Conservation (phyloP, 768 basidiomycete species). For the Termitomyces eurrhizus region DNA sequence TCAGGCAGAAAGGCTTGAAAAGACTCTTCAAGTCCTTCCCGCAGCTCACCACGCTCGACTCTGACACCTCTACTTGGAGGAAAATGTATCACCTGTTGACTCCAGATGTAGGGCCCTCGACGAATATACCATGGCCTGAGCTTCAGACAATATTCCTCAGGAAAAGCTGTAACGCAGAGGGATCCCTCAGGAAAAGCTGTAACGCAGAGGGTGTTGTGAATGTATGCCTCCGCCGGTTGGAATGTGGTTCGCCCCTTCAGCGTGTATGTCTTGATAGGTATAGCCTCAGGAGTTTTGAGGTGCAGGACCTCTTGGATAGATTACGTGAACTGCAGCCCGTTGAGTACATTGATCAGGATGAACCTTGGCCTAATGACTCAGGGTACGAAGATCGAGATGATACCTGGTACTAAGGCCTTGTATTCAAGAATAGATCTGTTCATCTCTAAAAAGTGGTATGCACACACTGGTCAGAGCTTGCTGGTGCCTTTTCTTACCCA, state of each 20-base stretch:
- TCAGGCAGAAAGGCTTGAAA: conserved; percentile 27
- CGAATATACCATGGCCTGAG: conserved; percentile 27
- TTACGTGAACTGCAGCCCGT: conserved; percentile 26
- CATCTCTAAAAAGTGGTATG: not conserved
- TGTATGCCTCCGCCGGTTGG: conserved; percentile 25
- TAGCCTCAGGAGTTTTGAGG: conserved; percentile 28
- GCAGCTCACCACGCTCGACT: conserved; percentile 25
- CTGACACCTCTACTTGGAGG: conserved; percentile 29
- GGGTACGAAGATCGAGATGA: conserved; percentile 33
- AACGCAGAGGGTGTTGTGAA: conserved; percentile 29
- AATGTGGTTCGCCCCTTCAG: conserved; percentile 16
- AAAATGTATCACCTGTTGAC: conserved; percentile 25
- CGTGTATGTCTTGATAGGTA: conserved; percentile 31
- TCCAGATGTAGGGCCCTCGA: conserved; percentile 6
- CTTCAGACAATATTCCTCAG: conserved; percentile 30
- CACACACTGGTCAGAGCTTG: not conserved
- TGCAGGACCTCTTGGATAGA: conserved; percentile 24
- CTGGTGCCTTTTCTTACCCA: not conserved
- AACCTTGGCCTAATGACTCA: conserved; percentile 35
- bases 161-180: conserved; percentile 24
- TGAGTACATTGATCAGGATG: conserved; percentile 18
- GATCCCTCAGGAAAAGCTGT: conserved; percentile 23
- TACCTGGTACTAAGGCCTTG: conserved; percentile 17
- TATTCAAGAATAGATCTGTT: not conserved
- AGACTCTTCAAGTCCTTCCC: conserved; percentile 35